Conservation (phyloP, 2,329 filamentous ascomycete species). For the Thyridium curvatum region DNA sequence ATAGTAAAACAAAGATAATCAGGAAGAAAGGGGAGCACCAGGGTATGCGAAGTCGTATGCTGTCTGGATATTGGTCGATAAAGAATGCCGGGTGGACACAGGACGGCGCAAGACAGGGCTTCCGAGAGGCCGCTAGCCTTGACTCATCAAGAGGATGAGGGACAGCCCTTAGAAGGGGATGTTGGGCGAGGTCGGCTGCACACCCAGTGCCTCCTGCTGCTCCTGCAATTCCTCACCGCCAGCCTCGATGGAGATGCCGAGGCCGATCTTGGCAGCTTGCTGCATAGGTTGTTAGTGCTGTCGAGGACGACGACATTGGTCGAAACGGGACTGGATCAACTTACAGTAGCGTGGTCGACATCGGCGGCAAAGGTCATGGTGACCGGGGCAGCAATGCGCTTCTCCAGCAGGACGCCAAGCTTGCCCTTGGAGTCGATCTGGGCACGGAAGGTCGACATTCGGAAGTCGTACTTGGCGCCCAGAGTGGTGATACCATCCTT, state of each 20-base stretch:
- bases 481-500: slow-evolving; percentile 89
- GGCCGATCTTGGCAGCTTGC: slow-evolving; percentile 92
- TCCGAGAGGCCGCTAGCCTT: neutral
- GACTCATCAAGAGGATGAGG: neutral
- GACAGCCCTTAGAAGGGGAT: slow-evolving; percentile 65
- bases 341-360: slow-evolving; percentile 90
- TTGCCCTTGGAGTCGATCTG: slow-evolving; percentile 95
- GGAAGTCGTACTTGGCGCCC: slow-evolving; percentile 97
- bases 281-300: slow-evolving; percentile 33
- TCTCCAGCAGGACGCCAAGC: slow-evolving; percentile 87
- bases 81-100: neutral
- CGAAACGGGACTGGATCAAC: too few relatives aligned
- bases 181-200: slow-evolving; percentile 43
- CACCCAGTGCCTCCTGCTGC: slow-evolving; percentile 61
- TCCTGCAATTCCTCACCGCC: slow-evolving; percentile 81
- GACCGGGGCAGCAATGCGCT: slow-evolving; percentile 88
- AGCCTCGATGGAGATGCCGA: slow-evolving; percentile 88
- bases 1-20: too few relatives aligned
- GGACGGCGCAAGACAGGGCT: neutral
- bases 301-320: neutral
- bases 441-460: slow-evolving; percentile 88
- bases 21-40: too few relatives aligned
- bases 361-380: slow-evolving; percentile 93
- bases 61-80: too few relatives aligned
- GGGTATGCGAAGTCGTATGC: too few relatives aligned